Base-by-base conservation (phyloP, 1,139 yeast genomes). In the Magnusiomyces suaveolens region DNA sequence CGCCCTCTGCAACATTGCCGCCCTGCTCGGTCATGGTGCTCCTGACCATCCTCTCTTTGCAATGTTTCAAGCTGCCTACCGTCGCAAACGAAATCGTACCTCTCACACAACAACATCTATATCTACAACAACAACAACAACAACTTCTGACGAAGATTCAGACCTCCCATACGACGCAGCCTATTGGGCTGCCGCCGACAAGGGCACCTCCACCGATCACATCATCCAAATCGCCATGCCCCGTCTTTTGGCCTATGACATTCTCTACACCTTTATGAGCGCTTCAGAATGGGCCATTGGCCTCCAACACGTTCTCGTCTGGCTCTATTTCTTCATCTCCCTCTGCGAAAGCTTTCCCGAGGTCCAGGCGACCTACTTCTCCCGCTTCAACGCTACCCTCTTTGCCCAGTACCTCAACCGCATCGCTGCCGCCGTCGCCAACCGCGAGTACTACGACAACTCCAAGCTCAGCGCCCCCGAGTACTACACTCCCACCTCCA, bases 1-100 rank as follows among this genome's bases (percentile, higher is more conserved):
- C 10, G 68, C 68, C 2, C 58, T 60, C 24, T 64, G 66, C 51
- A 64, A 65, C 48, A 63, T 64, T 48, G 52, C 65, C 8, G 63
- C 66, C 2, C 38, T 65, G n/a, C 53, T 65, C 25, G 61, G 59
- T 10, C 62, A 64, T 50, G 69, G 68, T 1, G 52, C 43, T 2
- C 50, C 39, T 20, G 50, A 47, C 16, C 43, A 47, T 25, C 50
- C 50, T 8, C 18, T 47, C 18, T 47, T 47, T 47, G 2, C 32
- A 4, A 14, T 47, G 41, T 47, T 47, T 36, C 41, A 32, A 33
- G 41, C 41, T 18, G 2, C 26, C 12, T 47, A 47, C 43, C 26
- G 29, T 12, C 23, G 29, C 20, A 47, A 25, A 36, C 18, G 43
- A 20, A 36, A 18, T 33, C 23, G 32, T 41, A 16, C 43, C 46